phyloP scores from a whole-genome alignment of 2,329 filamentous ascomycete species.

The Talaromyces albobiverticillius region DNA sequence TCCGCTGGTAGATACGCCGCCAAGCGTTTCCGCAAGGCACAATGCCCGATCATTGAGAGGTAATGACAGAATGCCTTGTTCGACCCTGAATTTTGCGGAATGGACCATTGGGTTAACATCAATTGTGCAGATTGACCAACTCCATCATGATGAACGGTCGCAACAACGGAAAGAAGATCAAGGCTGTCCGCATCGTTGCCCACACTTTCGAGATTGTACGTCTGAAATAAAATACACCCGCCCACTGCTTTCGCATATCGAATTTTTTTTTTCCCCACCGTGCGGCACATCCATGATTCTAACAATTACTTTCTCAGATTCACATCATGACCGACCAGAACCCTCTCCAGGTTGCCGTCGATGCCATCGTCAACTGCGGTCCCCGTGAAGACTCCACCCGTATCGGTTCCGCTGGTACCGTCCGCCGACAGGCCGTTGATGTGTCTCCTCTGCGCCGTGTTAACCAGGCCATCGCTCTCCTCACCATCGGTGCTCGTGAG shows the following conservation, averaged over 20 bases:
- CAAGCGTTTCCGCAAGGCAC: conserved; percentile 99
- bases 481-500: conserved; percentile 98
- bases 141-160: conserved; percentile 99
- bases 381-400: conserved; percentile 99
- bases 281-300: conserved; percentile 12
- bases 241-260: background rate
- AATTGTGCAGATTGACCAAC: conserved; percentile 71
- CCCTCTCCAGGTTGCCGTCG: conserved; percentile 98
- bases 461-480: conserved; percentile 99
- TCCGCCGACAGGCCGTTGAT: conserved; percentile 99
- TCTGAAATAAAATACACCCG: conserved; percentile 36
- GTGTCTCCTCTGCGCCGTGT: conserved; percentile 98
- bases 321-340: conserved; percentile 99
- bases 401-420: conserved; percentile 99
- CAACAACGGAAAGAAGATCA: conserved; percentile 99
- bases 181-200: conserved; percentile 98
- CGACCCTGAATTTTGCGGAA: background rate
- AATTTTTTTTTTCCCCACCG: background rate
- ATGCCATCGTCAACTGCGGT: conserved; percentile 99
- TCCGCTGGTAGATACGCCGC: conserved; percentile 96
- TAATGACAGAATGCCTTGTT: conserved; percentile 7
- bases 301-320: conserved; percentile 60
- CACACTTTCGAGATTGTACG: conserved; percentile 99
- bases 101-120: conserved; percentile 1
- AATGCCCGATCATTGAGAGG: conserved; percentile 99